Percentiles rank a stretch among this genome's conserved stretches.
phyloP scores from a whole-genome alignment of 73 alveolate species.

The Symbiodinium natans region DNA sequence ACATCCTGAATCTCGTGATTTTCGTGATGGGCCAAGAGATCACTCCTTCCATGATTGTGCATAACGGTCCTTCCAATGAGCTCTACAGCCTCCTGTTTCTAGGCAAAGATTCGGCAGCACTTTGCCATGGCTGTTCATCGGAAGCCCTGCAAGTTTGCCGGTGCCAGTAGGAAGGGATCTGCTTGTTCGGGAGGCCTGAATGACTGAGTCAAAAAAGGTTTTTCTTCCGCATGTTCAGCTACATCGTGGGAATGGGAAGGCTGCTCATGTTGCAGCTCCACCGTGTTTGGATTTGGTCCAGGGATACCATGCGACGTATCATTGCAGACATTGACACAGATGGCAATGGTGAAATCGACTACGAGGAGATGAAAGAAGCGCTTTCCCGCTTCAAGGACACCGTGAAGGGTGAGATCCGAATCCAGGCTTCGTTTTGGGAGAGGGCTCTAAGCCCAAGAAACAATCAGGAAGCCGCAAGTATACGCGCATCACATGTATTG shows the following conservation, averaged over 20 bases:
- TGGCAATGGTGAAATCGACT: slow-evolving; percentile 87
- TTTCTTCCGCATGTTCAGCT: slow-evolving; percentile 63
- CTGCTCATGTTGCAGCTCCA: slow-evolving; percentile 48
- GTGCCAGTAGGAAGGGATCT: no score
- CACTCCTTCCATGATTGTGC: slow-evolving; percentile 12
- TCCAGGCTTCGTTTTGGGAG: not conserved
- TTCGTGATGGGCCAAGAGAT: slow-evolving; percentile 32
- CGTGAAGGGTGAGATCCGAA: slow-evolving; percentile 45
- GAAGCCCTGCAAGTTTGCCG: no score
- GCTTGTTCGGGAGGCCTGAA: no score
- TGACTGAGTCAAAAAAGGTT: no score
- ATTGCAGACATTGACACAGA: slow-evolving; percentile 90
- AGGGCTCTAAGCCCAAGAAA: no score
- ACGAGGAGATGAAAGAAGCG: slow-evolving; percentile 73
- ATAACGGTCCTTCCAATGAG: slow-evolving; percentile 5
- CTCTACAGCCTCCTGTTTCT: slow-evolving; percentile 19
- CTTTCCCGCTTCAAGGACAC: slow-evolving; percentile 69
- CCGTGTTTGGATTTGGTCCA: slow-evolving; percentile 82
- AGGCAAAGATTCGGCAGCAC: not conserved
- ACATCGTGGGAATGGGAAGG: slow-evolving; percentile 85
- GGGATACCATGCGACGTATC: slow-evolving; percentile 79
- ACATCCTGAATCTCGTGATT: slow-evolving; percentile 32
- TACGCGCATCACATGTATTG: no score
- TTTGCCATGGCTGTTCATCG: no score
- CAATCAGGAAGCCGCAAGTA: no score